Percentiles rank a stretch among this genome's conserved stretches.
Evolutionary conservation across 257 asterid genomes (phyloP).

Genomic region (Ophiorrhiza pumila): DNA sequence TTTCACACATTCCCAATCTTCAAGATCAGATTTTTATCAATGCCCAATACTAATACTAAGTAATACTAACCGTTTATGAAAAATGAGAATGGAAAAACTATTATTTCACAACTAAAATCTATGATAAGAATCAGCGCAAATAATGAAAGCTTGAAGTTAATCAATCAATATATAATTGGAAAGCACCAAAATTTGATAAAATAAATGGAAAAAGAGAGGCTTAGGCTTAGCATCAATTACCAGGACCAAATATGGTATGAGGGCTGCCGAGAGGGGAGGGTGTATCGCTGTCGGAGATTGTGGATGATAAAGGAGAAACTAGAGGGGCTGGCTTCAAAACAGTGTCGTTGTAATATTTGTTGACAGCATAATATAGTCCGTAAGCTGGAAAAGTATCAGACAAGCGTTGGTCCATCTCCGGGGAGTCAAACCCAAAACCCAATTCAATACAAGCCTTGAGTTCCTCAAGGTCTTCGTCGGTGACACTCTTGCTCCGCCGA

Average conservation of each 20-base stretch:
- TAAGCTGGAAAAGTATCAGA: slow-evolving; percentile 75
- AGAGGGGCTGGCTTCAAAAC: slow-evolving; percentile 30
- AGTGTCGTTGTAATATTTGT: slow-evolving; percentile 45
- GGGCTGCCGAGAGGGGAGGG: slow-evolving; percentile 54
- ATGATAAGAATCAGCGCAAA: background rate
- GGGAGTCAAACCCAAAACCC: slow-evolving; percentile 71
- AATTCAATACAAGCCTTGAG: slow-evolving; percentile 73
- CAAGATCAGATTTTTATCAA: background rate
- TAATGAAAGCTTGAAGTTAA: background rate
- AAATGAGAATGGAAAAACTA: no score
- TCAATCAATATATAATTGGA: background rate
- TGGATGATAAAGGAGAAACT: slow-evolving; percentile 28
- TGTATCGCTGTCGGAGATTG: slow-evolving; percentile 39
- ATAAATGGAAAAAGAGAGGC: background rate
- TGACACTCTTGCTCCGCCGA: slow-evolving; percentile 55
- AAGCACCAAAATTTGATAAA: background rate
- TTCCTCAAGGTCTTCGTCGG: slow-evolving; percentile 82
- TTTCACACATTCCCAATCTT: background rate
- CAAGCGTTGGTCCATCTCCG: slow-evolving; percentile 61
- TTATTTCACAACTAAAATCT: background rate
- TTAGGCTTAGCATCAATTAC: slow-evolving; percentile 21
- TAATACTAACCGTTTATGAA: no score
- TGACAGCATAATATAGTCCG: slow-evolving; percentile 56
- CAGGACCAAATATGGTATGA: slow-evolving; percentile 48
- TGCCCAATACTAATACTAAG: no score